Base-by-base conservation (phyloP, 371 early-diverging fungal genomes). In the Syncephalastrum racemosum region DNA sequence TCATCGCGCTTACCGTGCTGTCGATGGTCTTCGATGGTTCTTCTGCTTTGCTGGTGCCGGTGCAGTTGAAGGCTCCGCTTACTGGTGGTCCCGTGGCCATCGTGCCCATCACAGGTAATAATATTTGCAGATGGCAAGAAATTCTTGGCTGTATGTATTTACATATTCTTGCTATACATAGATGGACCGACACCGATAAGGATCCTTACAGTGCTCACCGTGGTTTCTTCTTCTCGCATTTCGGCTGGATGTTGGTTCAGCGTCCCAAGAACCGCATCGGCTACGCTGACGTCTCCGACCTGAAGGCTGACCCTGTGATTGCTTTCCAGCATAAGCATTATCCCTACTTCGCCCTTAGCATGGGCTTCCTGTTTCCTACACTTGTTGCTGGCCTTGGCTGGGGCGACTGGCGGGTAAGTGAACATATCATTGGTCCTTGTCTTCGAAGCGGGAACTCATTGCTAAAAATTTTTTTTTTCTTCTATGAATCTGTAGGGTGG, bases 201-300 rank as follows among this genome's bases (percentile, higher is more conserved):
- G 97, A 95, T 67, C 97, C 95, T 16, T 95, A 96, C 77, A 77
- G 84, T 54, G 93, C 95, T 25, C 84, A 90, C 45, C 77, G 86
- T 64, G 95, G 97, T 36, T 77, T 95, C 63, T 81, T 88, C 67
- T 92, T 89, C 74, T 90, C 90, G 40, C 97, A 96, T 64, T 71
- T 96, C 36, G 87, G 92, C 31, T 96, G 97, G 97, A 90, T 95
- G 92, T 68, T 95, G 49, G 71, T 92, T 48, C 79, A 81, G 63
- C 88, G 90, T 61, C 88, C 90, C 62, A 83, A 82, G 31, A 72
- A 70, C 53, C 81, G 79, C 19, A 81, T 87, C 46, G 94, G 92
- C 40, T 82, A 83, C 62, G 92, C 92, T 8, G 94, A 95, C 62
- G 87, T 92, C 46, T 82, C 86, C 36, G 96, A 95, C 70, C 76